Evolutionary conservation across 192 early-diverging fungal genomes (phyloP).

Genomic region (Linnemannia elongata): DNA sequence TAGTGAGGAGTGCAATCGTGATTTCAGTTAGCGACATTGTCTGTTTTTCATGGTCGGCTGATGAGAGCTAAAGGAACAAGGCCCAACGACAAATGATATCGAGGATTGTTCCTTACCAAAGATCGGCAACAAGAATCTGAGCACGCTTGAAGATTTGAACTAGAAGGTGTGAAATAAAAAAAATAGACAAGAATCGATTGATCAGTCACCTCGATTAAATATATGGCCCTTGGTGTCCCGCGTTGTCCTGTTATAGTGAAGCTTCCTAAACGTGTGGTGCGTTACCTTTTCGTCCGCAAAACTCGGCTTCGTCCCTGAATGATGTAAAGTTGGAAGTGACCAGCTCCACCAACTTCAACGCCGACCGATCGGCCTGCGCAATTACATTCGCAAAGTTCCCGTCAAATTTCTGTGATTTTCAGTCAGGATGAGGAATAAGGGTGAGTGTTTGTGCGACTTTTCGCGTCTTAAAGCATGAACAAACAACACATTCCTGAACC

Average conservation of each 20-base stretch:
- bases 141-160: slow-evolving; percentile 84
- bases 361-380: slow-evolving; percentile 61
- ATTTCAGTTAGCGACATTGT: background rate
- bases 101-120: slow-evolving; percentile 65
- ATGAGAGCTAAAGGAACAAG: too few species aligned
- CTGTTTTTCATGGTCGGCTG: background rate
- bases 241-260: too few species aligned
- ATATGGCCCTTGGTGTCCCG: background rate
- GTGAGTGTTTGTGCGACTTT: background rate
- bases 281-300: slow-evolving; percentile 67
- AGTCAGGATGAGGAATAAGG: background rate
- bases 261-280: background rate
- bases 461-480: background rate
- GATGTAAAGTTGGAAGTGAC: slow-evolving; percentile 73
- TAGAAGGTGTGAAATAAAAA: slow-evolving; percentile 23
- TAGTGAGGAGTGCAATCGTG: background rate
- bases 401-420: slow-evolving; percentile 61
- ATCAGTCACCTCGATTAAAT: background rate
- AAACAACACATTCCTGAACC: background rate
- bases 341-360: slow-evolving; percentile 67
- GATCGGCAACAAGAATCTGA: slow-evolving; percentile 88
- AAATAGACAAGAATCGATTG: too few species aligned
- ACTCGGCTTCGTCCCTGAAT: slow-evolving; percentile 76
- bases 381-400: slow-evolving; percentile 77
- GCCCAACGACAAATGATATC: background rate